Evolutionary conservation across 192 early-diverging fungal genomes (phyloP), one percentile per base, ranked within the genome.

Genomic region (Rhizoclosmatium sp.): DNA sequence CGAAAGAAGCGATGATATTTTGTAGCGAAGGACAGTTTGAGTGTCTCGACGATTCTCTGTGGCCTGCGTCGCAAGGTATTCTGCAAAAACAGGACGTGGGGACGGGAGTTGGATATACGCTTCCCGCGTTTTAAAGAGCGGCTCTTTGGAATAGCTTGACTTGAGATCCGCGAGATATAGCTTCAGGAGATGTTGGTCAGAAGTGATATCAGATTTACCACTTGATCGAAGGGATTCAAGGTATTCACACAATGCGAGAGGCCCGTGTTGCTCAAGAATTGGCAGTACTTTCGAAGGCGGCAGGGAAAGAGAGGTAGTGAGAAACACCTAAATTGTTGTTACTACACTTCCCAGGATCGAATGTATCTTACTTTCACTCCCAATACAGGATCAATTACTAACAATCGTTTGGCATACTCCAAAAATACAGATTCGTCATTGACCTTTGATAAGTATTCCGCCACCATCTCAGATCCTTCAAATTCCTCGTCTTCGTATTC

Each of bases 401-500:
- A 58, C 10, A 88, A 45, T 76, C 82, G 80, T 23, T 83, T 48
- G 45, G 65, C 16, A 61, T 79, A 78, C 23, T 78, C 64, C 59
- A 74, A 40, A 0, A 85, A 64, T 0, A 84, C 45, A 12, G 72
- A 65, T 59, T 71, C 60, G 39, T 85, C 81, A n/a, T 51, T 42
- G 14, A 76, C 9, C 2, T 68, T 47, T 0, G 31, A 47, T 2
- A 85, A 40, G 59, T 71, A 79, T 16, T 83, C 61, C 10, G 67
- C 78, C 3, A 80, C 47, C 3, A 85, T 59, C 0, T 23, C 45
- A 3, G 78, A 21, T 9, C 81, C 84, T 16, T 76, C 65, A 40
- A 89, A 92, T 41, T 89, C 87, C 4, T 67, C 64, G 66, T 93
- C 93, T 19, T 69, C 45, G 3, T 90, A 65, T 66, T 91, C 87